A percentile compares a stretch with the other conserved stretches of the same genome.
Evolutionary conservation across 2,329 filamentous ascomycete species (phyloP).

Genomic region (Chaetomium globosum): DNA sequence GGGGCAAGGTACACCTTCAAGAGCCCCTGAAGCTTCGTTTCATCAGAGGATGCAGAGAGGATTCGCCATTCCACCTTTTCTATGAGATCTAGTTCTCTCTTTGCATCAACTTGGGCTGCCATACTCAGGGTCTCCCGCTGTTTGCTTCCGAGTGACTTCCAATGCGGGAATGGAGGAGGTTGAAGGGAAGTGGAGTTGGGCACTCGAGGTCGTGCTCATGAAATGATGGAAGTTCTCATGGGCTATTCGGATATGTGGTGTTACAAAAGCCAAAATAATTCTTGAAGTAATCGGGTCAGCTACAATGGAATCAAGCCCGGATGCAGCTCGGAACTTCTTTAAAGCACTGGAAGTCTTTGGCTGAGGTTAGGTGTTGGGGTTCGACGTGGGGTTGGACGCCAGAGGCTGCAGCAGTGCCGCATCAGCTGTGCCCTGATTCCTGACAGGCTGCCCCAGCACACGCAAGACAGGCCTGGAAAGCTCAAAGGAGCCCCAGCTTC

Average conservation of each 20-base stretch:
- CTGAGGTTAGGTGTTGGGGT: neutral
- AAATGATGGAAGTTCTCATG: neutral
- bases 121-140: constrained; percentile 35
- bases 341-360: neutral
- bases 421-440: constrained; percentile 10
- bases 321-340: neutral
- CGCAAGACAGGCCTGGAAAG: constrained; percentile 14
- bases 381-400: neutral
- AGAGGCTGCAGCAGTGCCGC: constrained; percentile 19
- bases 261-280: neutral
- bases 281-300: neutral
- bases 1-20: constrained; percentile 79
- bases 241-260: neutral
- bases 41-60: constrained; percentile 74
- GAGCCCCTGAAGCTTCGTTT: constrained; percentile 77
- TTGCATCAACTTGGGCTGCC: constrained; percentile 52
- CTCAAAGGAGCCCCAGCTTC: neutral
- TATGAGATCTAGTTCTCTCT: constrained; percentile 78
- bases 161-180: neutral
- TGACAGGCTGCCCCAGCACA: constrained; percentile 19
- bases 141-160: neutral
- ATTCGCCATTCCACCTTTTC: constrained; percentile 86
- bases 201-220: neutral
- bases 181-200: neutral
- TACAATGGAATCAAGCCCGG: neutral